Conservation (phyloP, 257 asterid species). For the Ophiorrhiza pumila region DNA sequence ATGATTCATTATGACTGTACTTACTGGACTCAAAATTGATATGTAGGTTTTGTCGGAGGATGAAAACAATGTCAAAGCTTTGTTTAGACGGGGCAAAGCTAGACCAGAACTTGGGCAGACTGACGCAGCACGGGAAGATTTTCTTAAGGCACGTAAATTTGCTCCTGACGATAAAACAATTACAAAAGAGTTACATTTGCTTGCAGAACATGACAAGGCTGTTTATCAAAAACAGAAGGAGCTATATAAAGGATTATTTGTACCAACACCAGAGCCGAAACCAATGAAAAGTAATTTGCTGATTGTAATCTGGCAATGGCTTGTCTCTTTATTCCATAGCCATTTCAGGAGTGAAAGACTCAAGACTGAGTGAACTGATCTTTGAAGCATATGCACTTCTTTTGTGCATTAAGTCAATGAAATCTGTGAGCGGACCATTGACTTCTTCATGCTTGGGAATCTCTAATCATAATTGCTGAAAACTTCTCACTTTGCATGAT, state of each 20-base stretch:
- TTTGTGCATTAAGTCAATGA: constrained; percentile 1
- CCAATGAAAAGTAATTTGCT: constrained; percentile 49
- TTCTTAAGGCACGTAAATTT: constrained; percentile 71
- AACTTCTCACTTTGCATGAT: not conserved
- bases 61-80: constrained; percentile 79
- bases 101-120: constrained; percentile 94
- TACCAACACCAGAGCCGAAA: constrained; percentile 58
- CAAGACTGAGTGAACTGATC: constrained; percentile 50
- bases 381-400: not conserved
- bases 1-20: not conserved
- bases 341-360: constrained; percentile 49
- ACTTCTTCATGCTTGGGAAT: not conserved
- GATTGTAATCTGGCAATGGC: constrained; percentile 65
- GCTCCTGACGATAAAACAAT: constrained; percentile 87
- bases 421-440: not conserved
- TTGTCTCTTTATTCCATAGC: constrained; percentile 49
- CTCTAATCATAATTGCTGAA: not conserved
- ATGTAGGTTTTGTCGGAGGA: constrained; percentile 78
- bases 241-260: constrained; percentile 87
- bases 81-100: constrained; percentile 90
- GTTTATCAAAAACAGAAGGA: constrained; percentile 88
- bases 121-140: constrained; percentile 90
- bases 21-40: constrained; percentile 11
- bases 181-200: constrained; percentile 54
- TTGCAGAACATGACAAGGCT: constrained; percentile 83